Evolutionary conservation across 1,284 basidiomycete genomes (phyloP).

Genomic region (Naganishia liquefaciens): DNA sequence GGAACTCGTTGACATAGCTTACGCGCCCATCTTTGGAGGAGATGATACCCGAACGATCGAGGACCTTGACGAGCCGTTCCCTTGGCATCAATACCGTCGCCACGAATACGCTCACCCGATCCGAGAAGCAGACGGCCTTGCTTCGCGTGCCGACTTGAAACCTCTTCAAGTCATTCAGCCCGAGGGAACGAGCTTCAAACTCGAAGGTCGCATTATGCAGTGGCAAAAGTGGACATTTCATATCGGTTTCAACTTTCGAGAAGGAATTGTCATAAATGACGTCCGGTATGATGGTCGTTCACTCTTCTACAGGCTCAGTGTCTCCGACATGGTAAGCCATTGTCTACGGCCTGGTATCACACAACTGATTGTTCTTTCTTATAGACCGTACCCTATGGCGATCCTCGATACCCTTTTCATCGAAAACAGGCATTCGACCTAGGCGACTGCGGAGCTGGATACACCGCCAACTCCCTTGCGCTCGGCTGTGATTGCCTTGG

Average conservation of each 20-base stretch:
- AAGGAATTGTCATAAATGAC: constrained; percentile 50
- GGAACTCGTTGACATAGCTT: constrained; percentile 39
- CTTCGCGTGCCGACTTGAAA: constrained; percentile 69
- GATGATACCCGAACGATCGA: constrained; percentile 40
- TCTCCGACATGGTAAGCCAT: constrained; percentile 54
- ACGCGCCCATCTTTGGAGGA: constrained; percentile 42
- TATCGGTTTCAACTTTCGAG: constrained; percentile 47
- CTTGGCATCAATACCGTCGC: constrained; percentile 42
- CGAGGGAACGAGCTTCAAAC: constrained; percentile 84
- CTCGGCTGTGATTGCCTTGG: constrained; percentile 57
- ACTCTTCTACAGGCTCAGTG: constrained; percentile 51
- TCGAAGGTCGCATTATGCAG: constrained; percentile 67
- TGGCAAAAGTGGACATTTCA: constrained; percentile 50
- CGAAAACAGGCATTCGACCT: constrained; percentile 55
- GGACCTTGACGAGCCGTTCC: constrained; percentile 39
- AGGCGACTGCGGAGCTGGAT: constrained; percentile 54
- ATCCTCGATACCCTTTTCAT: constrained; percentile 46
- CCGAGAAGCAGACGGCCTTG: constrained; percentile 56
- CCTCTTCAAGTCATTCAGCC: constrained; percentile 84
- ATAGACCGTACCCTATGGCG: constrained; percentile 53
- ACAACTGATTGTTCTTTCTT: constrained; percentile 33
- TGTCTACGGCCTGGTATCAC: constrained; percentile 41
- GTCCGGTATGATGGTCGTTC: constrained; percentile 48
- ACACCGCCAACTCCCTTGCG: constrained; percentile 52
- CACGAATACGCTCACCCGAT: constrained; percentile 49